phyloP scores from a whole-genome alignment of 257 asterid genomes.

The Haberlea rhodopensis region DNA sequence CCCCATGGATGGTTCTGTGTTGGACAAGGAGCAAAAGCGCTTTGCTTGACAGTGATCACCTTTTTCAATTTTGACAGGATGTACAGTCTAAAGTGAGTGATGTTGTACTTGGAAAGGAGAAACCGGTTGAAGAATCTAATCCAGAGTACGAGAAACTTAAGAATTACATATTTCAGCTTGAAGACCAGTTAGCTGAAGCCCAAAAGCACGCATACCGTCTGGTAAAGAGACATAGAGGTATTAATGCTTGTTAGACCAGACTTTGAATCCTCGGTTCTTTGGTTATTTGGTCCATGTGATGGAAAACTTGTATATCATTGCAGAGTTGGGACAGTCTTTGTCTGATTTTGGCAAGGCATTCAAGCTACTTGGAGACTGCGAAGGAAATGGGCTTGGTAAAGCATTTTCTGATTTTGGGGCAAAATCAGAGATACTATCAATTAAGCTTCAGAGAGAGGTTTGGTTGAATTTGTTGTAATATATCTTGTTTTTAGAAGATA shows the following conservation, averaged over 20 bases:
- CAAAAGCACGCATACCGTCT: slow-evolving; percentile 97
- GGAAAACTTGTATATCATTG: slow-evolving; percentile 20
- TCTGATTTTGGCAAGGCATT: slow-evolving; percentile 94
- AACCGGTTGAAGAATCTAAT: slow-evolving; percentile 90
- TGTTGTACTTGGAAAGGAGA: slow-evolving; percentile 97
- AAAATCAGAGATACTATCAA: slow-evolving; percentile 71
- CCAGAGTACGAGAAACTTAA: slow-evolving; percentile 89
- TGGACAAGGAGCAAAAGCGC: slow-evolving; percentile 9
- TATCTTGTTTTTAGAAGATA: slow-evolving; percentile 18
- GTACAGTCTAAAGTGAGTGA: slow-evolving; percentile 94
- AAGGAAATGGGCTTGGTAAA: slow-evolving; percentile 81
- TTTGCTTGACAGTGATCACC: slow-evolving; percentile 22
- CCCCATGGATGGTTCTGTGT: too few relatives aligned
- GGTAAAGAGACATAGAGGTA: slow-evolving; percentile 96
- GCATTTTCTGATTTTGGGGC: slow-evolving; percentile 90
- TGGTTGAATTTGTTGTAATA: slow-evolving; percentile 14
- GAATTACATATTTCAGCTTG: slow-evolving; percentile 84
- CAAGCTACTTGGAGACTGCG: slow-evolving; percentile 80
- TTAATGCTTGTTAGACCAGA: background rate
- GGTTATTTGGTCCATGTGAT: slow-evolving; percentile 18
- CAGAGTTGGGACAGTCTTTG: slow-evolving; percentile 91
- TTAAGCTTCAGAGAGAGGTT: slow-evolving; percentile 85
- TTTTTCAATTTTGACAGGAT: slow-evolving; percentile 53
- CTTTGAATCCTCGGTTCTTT: background rate
- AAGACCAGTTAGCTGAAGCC: slow-evolving; percentile 94